Conservation (phyloP, 768 basidiomycete genomes). For the Hypholoma fasciculare region DNA sequence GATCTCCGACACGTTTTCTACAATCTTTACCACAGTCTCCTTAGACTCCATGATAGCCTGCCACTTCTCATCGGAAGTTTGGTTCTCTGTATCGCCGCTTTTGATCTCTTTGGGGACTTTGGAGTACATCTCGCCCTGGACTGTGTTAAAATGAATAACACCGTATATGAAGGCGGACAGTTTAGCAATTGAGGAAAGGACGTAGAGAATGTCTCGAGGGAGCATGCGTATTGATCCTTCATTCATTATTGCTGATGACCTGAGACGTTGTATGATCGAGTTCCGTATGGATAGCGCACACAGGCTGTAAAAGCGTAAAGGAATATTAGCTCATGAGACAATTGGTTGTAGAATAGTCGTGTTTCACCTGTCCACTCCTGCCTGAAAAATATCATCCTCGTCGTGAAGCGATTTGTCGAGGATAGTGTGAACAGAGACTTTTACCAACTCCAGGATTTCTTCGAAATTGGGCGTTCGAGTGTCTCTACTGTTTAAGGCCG, state of each 20-base stretch:
- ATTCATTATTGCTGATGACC: background rate
- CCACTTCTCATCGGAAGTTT: background rate
- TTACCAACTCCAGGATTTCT: background rate
- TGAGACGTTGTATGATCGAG: background rate
- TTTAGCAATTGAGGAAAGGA: background rate
- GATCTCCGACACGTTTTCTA: background rate
- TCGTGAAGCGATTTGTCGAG: background rate
- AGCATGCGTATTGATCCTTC: background rate
- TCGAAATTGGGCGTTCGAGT: background rate
- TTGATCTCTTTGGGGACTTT: too few species aligned
- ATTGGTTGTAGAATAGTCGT: too few species aligned
- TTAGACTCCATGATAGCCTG: background rate
- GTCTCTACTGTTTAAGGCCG: too few species aligned
- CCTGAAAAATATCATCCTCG: conserved; percentile 1
- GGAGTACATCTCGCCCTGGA: background rate
- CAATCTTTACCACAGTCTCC: conserved; percentile 1
- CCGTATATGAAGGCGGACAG: conserved; percentile 2
- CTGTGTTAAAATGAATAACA: background rate
- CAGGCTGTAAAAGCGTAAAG: background rate
- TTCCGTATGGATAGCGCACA: conserved; percentile 2
- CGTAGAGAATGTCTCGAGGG: background rate
- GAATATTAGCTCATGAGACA: background rate
- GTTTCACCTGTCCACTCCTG: conserved; percentile 4
- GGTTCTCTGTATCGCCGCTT: background rate
- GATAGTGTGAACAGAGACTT: background rate